Percentiles rank a stretch among this genome's conserved stretches.
Conservation (phyloP, 2,329 filamentous ascomycete genomes). For the Myriangium duriaei region DNA sequence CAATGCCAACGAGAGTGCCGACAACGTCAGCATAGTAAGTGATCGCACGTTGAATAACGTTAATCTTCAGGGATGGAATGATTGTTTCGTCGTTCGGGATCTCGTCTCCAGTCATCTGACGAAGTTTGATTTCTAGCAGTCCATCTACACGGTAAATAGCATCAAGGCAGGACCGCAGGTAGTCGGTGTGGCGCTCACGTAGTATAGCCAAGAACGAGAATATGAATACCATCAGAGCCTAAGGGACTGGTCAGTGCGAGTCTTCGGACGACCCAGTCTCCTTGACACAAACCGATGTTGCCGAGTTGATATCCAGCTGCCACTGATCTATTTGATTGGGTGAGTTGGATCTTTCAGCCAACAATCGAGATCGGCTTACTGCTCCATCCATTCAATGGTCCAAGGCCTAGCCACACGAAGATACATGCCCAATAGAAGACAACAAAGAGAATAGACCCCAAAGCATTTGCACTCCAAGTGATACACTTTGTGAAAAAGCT, state of each 20-base stretch:
- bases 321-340: no score
- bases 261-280: no score
- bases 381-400: conserved; percentile 10
- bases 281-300: conserved; percentile 25
- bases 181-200: conserved; percentile 25
- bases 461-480: conserved; percentile 1
- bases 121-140: background rate
- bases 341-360: no score
- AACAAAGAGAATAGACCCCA: conserved; percentile 9
- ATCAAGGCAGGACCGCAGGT: conserved; percentile 22
- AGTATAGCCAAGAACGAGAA: conserved; percentile 30
- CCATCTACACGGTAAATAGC: conserved; percentile 24
- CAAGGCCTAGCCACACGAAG: conserved; percentile 11
- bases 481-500: conserved; percentile 2
- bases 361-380: no score
- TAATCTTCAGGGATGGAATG: conserved; percentile 22
- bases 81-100: conserved; percentile 4
- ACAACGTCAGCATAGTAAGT: conserved; percentile 33
- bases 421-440: conserved; percentile 9
- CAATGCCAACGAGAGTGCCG: conserved; percentile 30
- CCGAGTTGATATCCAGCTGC: conserved; percentile 31
- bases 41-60: conserved; percentile 26
- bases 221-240: conserved; percentile 29
- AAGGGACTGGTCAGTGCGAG: no score
- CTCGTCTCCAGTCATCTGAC: background rate